Conservation (phyloP, 805 yeast genomes). For the Candida ponderosae region DNA sequence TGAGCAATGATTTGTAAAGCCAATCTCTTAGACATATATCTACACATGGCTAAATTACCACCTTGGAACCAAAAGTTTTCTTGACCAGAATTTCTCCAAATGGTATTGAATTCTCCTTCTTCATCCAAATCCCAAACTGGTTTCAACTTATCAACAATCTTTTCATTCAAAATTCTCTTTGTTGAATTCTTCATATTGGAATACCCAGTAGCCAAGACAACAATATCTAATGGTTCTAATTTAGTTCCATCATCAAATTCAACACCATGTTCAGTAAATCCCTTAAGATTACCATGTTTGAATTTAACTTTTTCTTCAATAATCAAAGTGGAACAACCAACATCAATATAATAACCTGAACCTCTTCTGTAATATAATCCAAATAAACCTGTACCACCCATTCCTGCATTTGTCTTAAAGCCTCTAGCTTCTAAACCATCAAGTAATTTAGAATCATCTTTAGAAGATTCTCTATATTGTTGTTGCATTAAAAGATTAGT, state of each 20-base stretch:
- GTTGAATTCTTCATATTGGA: conserved; percentile 35
- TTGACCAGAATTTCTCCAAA: conserved; percentile 33
- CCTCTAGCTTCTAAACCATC: conserved; percentile 27
- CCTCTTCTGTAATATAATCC: conserved; percentile 33
- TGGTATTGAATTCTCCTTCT: conserved; percentile 33
- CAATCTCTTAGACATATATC: conserved; percentile 30
- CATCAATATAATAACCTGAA: conserved; percentile 40
- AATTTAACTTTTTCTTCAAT: conserved; percentile 30
- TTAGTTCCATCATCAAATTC: conserved; percentile 30
- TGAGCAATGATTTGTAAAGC: conserved; percentile 34
- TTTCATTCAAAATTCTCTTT: conserved; percentile 27
- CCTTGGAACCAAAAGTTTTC: conserved; percentile 34
- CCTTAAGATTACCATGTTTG: conserved; percentile 27
- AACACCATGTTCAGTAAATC: conserved; percentile 30
- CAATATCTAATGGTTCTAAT: conserved; percentile 26
- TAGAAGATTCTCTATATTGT: conserved; percentile 25
- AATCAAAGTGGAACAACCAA: conserved; percentile 33
- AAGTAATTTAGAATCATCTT: conserved; percentile 24
- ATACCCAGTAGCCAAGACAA: conserved; percentile 39
- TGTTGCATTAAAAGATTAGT: conserved; percentile 30
- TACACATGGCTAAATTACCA: conserved; percentile 31
- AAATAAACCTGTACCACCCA: conserved; percentile 35
- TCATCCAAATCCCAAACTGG: conserved; percentile 35
- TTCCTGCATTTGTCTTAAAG: conserved; percentile 33
- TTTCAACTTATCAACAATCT: conserved; percentile 26